phyloP scores from a whole-genome alignment of 805 yeast species.

The Alloascoidea hylecoeti region DNA sequence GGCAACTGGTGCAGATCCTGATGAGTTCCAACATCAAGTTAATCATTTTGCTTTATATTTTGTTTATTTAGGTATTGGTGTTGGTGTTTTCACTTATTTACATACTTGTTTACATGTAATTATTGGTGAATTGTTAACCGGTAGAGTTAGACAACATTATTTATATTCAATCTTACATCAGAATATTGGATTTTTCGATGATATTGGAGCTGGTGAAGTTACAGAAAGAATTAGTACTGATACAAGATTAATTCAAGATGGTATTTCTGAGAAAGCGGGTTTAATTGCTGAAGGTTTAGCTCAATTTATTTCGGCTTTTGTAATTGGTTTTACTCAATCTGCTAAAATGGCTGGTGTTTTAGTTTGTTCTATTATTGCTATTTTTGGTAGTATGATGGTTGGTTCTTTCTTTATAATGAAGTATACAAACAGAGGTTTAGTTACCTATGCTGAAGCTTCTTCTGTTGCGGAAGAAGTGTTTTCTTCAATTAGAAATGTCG shows the following conservation, averaged over 20 bases:
- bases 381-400: neutral
- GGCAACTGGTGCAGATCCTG: neutral
- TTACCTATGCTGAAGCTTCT: conserved; percentile 2
- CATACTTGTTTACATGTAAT: conserved; percentile 21
- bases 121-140: conserved; percentile 24
- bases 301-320: conserved; percentile 2
- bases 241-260: conserved; percentile 4
- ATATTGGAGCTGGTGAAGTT: conserved; percentile 4
- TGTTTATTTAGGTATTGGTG: conserved; percentile 3
- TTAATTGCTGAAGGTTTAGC: conserved; percentile 4
- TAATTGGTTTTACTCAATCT: conserved; percentile 1
- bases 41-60: conserved; percentile 3
- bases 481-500: conserved; percentile 24
- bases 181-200: conserved; percentile 4
- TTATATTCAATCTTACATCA: conserved; percentile 4
- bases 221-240: conserved; percentile 5
- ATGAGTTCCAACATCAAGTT: conserved; percentile 3
- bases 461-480: conserved; percentile 25
- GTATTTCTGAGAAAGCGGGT: conserved; percentile 5
- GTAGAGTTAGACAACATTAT: conserved; percentile 10
- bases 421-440: neutral
- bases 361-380: neutral
- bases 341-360: conserved; percentile 1
- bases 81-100: conserved; percentile 12
- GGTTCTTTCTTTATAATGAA: conserved; percentile 1